Evolutionary conservation across 805 yeast species (phyloP).

Genomic region (Pichia deserticola): DNA sequence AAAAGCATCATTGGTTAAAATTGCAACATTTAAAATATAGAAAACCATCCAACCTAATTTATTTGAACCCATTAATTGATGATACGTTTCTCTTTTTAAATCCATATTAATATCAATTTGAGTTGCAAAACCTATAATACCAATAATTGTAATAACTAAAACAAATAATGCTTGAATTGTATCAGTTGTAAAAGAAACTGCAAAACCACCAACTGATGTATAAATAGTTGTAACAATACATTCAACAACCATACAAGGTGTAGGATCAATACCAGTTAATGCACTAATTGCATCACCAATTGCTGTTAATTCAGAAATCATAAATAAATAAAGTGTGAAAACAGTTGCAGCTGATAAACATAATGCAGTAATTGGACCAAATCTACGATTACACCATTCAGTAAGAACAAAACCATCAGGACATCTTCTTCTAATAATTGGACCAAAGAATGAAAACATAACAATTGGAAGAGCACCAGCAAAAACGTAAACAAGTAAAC

Average conservation of each 20-base stretch:
- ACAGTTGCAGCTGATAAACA: conserved; percentile 77
- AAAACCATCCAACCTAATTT: conserved; percentile 84
- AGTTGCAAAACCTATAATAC: conserved; percentile 72
- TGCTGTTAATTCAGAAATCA: conserved; percentile 83
- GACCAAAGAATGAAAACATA: conserved; percentile 78
- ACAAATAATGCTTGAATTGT: conserved; percentile 76
- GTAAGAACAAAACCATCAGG: conserved; percentile 90
- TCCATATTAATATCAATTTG: conserved; percentile 57
- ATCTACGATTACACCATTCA: conserved; percentile 88
- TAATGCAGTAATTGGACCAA: conserved; percentile 63
- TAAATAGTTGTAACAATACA: conserved; percentile 83
- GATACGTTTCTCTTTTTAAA: conserved; percentile 51
- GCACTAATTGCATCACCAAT: conserved; percentile 69
- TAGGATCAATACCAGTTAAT: conserved; percentile 68
- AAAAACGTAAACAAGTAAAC: conserved; percentile 71
- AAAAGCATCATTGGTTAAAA: conserved; percentile 84
- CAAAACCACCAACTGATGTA: conserved; percentile 84
- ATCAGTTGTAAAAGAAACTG: conserved; percentile 82
- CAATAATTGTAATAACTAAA: conserved; percentile 56
- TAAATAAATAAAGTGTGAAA: conserved; percentile 74
- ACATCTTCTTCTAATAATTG: conserved; percentile 65
- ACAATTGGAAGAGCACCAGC: conserved; percentile 80
- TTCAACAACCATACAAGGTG: conserved; percentile 77
- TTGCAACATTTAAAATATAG: conserved; percentile 78
- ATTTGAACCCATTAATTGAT: conserved; percentile 57